Conservation (phyloP, 1,284 basidiomycete species). For the Takashimella tepidaria region DNA sequence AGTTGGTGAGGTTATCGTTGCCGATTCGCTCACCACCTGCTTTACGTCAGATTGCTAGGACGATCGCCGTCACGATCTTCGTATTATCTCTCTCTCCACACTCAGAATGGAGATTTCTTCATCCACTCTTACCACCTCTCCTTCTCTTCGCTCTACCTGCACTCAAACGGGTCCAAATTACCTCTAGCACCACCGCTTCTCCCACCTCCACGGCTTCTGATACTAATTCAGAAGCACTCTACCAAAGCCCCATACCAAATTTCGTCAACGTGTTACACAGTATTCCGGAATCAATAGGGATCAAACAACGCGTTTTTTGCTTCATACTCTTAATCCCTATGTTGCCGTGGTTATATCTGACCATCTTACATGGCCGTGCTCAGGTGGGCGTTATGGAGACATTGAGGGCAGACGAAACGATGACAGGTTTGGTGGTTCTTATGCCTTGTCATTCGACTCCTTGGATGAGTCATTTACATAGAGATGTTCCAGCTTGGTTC, state of each 20-base stretch:
- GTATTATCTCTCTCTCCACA: conserved; percentile 76
- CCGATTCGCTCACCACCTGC: conserved; percentile 26
- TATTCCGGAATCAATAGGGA: no score
- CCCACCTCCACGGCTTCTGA: no score
- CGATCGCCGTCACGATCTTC: conserved; percentile 60
- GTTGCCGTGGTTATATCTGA: conserved; percentile 62
- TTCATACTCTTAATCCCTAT: conserved; percentile 55
- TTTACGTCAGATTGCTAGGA: conserved; percentile 53
- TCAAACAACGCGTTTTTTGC: no score
- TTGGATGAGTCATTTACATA: conserved; percentile 84
- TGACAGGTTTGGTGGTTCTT: conserved; percentile 65
- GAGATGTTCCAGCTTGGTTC: conserved; percentile 66
- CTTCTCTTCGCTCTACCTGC: conserved; percentile 73
- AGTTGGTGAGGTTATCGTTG: conserved; percentile 41
- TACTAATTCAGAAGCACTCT: no score
- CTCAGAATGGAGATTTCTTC: conserved; percentile 97
- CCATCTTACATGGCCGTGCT: conserved; percentile 66
- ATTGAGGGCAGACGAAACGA: conserved; percentile 19
- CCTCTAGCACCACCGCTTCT: not conserved
- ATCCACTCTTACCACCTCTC: conserved; percentile 81
- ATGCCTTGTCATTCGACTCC: conserved; percentile 99
- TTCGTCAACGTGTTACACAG: no score
- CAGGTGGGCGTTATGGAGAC: conserved; percentile 66
- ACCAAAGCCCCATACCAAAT: no score
- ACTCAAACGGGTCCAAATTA: conserved; percentile 51